Conservation (phyloP, 2,329 filamentous ascomycete genomes). For the Diplocarpon rosae region DNA sequence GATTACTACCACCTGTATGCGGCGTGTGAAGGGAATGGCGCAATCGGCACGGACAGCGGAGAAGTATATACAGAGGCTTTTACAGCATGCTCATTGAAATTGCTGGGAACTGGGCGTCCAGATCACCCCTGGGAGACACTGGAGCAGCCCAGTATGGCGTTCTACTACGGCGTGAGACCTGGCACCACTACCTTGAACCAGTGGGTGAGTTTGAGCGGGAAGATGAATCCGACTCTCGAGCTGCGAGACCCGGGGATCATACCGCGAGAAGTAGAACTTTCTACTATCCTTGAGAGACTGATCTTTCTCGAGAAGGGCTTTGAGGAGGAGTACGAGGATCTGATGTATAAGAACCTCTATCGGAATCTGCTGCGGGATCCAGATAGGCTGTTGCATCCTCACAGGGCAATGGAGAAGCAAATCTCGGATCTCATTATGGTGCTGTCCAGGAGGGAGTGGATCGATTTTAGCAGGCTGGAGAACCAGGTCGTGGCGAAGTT, state of each 20-base stretch:
- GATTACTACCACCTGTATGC: slow-evolving; percentile 46
- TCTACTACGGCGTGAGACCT: slow-evolving; percentile 52
- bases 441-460: slow-evolving; percentile 58
- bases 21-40: slow-evolving; percentile 36
- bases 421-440: slow-evolving; percentile 63
- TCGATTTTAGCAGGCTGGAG: slow-evolving; percentile 57
- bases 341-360: slow-evolving; percentile 56
- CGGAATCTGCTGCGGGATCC: slow-evolving; percentile 56
- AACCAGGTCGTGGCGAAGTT: slow-evolving; percentile 67
- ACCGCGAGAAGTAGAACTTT: slow-evolving; percentile 50
- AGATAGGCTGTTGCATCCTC: slow-evolving; percentile 48
- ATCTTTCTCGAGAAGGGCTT: slow-evolving; percentile 45
- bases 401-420: slow-evolving; percentile 56
- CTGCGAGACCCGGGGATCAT: slow-evolving; percentile 46
- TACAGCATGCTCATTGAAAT: slow-evolving; percentile 2
- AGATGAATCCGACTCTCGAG: slow-evolving; percentile 42
- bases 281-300: slow-evolving; percentile 46
- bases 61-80: slow-evolving; percentile 17
- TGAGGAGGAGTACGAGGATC: slow-evolving; percentile 43
- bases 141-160: slow-evolving; percentile 63
- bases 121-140: slow-evolving; percentile 54
- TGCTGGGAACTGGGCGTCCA: slow-evolving; percentile 16
- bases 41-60: slow-evolving; percentile 17
- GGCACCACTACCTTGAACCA: slow-evolving; percentile 64
- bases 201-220: slow-evolving; percentile 51